phyloP scores from a whole-genome alignment of 1,139 yeast species.

The Hemisphaericaspora subhashii region DNA sequence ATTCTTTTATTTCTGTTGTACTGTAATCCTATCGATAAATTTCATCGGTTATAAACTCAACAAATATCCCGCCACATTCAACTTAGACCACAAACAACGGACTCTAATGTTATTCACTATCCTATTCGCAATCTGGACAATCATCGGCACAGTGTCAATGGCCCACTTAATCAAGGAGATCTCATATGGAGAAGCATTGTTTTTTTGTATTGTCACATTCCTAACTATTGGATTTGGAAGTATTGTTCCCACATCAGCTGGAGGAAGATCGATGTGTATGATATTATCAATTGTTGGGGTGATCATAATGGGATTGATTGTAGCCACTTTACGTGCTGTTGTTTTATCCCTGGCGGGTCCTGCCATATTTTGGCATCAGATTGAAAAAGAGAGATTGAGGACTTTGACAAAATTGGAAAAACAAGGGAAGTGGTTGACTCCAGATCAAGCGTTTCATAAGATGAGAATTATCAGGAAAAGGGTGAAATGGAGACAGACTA shows the following conservation, averaged over 20 bases:
- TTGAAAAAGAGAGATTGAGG: slow-evolving; percentile 39
- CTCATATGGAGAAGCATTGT: slow-evolving; percentile 62
- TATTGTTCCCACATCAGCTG: slow-evolving; percentile 51
- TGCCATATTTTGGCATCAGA: slow-evolving; percentile 60
- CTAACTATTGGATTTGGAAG: slow-evolving; percentile 84
- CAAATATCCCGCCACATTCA: slow-evolving; percentile 69
- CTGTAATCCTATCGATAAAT: slow-evolving; percentile 53
- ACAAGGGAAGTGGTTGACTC: slow-evolving; percentile 22
- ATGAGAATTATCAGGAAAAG: slow-evolving; percentile 49
- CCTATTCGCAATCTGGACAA: slow-evolving; percentile 64
- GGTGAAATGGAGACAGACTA: slow-evolving; percentile 32
- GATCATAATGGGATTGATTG: slow-evolving; percentile 68
- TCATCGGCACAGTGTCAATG: slow-evolving; percentile 62
- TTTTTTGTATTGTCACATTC: slow-evolving; percentile 69
- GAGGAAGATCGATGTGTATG: slow-evolving; percentile 57
- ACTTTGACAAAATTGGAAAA: slow-evolving; percentile 18
- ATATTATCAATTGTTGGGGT: slow-evolving; percentile 70
- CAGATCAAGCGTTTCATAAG: slow-evolving; percentile 49
- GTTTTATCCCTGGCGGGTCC: slow-evolving; percentile 61
- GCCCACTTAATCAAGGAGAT: slow-evolving; percentile 28
- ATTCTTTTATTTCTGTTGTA: slow-evolving; percentile 57
- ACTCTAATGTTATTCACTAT: slow-evolving; percentile 71
- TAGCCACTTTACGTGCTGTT: slow-evolving; percentile 67
- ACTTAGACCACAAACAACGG: slow-evolving; percentile 65
- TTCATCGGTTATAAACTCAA: slow-evolving; percentile 56